Base-by-base conservation (phyloP, 2,329 filamentous ascomycete genomes). In the Fusarium pininemorale region DNA sequence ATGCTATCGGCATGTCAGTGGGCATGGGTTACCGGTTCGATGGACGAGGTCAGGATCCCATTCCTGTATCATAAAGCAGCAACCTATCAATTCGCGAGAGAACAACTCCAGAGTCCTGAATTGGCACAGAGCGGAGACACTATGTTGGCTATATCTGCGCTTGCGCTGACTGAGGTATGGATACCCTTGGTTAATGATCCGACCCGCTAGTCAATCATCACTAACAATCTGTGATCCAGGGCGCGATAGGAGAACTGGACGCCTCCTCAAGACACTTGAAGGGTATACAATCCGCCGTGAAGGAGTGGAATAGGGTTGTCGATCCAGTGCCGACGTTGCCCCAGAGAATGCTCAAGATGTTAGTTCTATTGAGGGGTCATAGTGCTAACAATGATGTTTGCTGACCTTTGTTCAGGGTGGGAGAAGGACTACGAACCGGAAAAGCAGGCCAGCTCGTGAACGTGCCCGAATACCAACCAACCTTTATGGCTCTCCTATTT, bases 11-110 rank as follows among this genome's bases (percentile, higher is more conserved):
- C 83, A 30, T 82, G 84, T 58, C 84, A 86, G 58, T 85, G 83
- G 83, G 83, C 83, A 30, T 86, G 84, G 84, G 81, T 84, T 51
- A 85, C 82, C 6, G 84, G 84, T 37, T 84, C 84, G 58, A 82
- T 84, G 74, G 84, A 85, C 59, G 80, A 83, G 58, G 84, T 85
- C 72, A 82, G 83, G 72, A 79, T 85, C 28, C 83, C 84, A 16
- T 85, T 85, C 71, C 80, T 85, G 58, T 84, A 86, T 64, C 84
- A 85, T 75, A 86, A 86, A 71, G 80, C 84, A 32, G 83, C 85
- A 54, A 85, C 85, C 16, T 86, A 86, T 75, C 82, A 84, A 60
- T 86, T 85, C 66, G 84, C 84, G 55, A 83, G 84, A 68, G 81
- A 84, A 69, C 84, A 86, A 66, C 76, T 86, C 47, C 80, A 81